Percentiles rank a stretch among this genome's conserved stretches.
Conservation (phyloP, 2,329 filamentous ascomycete species). For the Aureobasidium sp. region DNA sequence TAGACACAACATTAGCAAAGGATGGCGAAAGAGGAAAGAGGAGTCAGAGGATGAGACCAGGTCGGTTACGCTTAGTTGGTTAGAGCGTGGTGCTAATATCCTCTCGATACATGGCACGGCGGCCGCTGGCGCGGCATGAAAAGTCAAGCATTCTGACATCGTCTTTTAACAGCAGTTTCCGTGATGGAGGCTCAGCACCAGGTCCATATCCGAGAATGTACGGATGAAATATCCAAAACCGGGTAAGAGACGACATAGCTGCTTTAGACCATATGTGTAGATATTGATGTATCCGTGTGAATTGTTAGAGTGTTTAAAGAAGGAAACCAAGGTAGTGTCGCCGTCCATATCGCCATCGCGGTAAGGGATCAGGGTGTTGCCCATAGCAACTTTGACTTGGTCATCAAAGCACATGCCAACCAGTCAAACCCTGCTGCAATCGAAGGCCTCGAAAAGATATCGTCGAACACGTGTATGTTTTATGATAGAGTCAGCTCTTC, state of each 20-base stretch:
- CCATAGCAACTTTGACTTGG: not conserved
- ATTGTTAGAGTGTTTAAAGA: not conserved
- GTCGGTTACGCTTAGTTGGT: slow-evolving; percentile 17
- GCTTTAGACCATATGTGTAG: no score
- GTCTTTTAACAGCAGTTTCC: not conserved
- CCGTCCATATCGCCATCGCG: not conserved
- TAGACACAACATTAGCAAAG: no score
- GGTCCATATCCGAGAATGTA: not conserved
- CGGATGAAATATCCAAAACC: not conserved
- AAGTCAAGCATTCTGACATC: not conserved
- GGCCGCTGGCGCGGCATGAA: not conserved
- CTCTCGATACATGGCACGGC: slow-evolving; percentile 12
- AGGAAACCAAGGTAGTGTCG: not conserved
- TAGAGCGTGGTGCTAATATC: slow-evolving; percentile 21
- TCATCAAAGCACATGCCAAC: not conserved
- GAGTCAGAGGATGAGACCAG: not conserved
- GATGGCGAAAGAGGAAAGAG: not conserved
- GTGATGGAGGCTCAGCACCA: no score
- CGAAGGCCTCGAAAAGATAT: no score
- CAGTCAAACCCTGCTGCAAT: no score
- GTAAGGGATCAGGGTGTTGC: not conserved
- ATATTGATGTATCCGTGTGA: not conserved
- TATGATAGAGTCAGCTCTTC: no score
- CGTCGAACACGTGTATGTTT: no score
- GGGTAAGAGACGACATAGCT: no score